These are phyloP conservation scores for Musa balbisiana DNA, from an alignment of 202 grass and related monocot genomes.

Conservation along the genomic window DNA sequence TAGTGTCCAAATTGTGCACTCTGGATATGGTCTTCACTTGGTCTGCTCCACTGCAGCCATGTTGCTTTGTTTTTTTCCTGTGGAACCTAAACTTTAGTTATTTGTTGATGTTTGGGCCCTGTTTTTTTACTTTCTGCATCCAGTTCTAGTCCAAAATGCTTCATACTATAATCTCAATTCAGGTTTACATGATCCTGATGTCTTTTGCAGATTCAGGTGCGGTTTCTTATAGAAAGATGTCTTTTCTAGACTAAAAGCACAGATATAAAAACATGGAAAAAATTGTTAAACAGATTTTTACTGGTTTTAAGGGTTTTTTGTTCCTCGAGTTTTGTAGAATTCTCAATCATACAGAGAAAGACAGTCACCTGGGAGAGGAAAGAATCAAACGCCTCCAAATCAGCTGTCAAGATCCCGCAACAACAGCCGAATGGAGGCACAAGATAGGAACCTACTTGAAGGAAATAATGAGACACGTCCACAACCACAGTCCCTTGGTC, in stretches of 20 bases:
- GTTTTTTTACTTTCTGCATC: background rate
- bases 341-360: conserved; percentile 33
- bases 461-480: conserved; percentile 10
- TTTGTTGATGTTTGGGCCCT: background rate
- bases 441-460: conserved; percentile 20
- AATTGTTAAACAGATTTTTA: background rate
- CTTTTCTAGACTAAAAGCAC: background rate
- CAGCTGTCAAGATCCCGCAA: conserved; percentile 7
- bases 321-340: conserved; percentile 24
- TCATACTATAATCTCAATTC: no score
- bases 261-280: background rate
- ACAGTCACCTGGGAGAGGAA: conserved; percentile 4
- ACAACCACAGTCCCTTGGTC: conserved; percentile 37
- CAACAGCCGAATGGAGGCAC: conserved; percentile 5
- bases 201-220: background rate
- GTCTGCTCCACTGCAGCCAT: no score
- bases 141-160: background rate
- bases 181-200: no score
- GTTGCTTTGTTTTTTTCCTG: background rate
- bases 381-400: conserved; percentile 22
- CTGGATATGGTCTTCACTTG: background rate
- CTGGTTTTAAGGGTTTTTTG: background rate
- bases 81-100: background rate
- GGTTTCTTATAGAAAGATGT: background rate
- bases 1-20: background rate